phyloP scores from a whole-genome alignment of 1,284 basidiomycete species.

The Austroboletus novae-zelandiae region DNA sequence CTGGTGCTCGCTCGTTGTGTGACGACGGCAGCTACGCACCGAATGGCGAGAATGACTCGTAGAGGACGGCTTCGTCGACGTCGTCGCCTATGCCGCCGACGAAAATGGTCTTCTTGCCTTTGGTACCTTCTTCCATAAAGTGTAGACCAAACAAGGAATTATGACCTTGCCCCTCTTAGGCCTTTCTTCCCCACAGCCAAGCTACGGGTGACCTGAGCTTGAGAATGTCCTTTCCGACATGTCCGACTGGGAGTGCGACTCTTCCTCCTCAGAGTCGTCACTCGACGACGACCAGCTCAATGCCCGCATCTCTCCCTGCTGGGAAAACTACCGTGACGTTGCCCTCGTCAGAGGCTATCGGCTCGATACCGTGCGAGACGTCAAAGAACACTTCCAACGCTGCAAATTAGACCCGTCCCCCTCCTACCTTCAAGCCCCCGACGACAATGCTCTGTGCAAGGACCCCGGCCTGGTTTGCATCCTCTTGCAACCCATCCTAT shows the following conservation, averaged over 20 bases:
- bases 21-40: conserved; percentile 45
- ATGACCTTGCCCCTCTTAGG: neutral
- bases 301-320: conserved; percentile 54
- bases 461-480: conserved; percentile 63
- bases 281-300: conserved; percentile 65
- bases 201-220: neutral
- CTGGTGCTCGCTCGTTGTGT: conserved; percentile 4
- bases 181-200: conserved; percentile 11
- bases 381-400: conserved; percentile 36
- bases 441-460: conserved; percentile 59
- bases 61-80: conserved; percentile 64
- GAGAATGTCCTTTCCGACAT: conserved; percentile 24
- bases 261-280: conserved; percentile 47
- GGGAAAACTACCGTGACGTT: conserved; percentile 52
- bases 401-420: conserved; percentile 17
- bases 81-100: conserved; percentile 76
- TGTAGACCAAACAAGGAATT: neutral
- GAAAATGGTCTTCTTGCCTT: conserved; percentile 77
- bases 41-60: conserved; percentile 74
- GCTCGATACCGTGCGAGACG: conserved; percentile 66
- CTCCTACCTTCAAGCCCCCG: conserved; percentile 37
- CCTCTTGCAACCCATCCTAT: neutral
- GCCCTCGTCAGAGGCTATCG: conserved; percentile 53
- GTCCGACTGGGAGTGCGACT: conserved; percentile 32
- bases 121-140: conserved; percentile 75